phyloP scores from a whole-genome alignment of 2,329 filamentous ascomycete genomes.

The Neopestalotiopsis rosae region DNA sequence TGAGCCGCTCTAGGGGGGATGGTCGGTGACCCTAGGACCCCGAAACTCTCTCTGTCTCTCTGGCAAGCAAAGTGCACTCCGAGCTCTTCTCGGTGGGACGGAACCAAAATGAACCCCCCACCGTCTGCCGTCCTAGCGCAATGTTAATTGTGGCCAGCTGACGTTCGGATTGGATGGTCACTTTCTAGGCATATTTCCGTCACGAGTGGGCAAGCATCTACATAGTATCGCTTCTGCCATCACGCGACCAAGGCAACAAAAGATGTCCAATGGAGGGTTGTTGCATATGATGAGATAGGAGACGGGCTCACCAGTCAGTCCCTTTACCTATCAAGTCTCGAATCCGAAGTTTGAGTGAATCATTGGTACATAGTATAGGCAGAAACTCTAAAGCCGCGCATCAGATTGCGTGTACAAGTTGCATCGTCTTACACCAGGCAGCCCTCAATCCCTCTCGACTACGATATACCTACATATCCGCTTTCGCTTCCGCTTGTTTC shows the following conservation, averaged over 20 bases:
- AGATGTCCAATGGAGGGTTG: not conserved
- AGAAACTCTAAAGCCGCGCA: not conserved
- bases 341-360: not conserved
- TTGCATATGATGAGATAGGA: not conserved
- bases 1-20: not conserved
- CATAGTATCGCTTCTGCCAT: not conserved
- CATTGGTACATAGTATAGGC: not conserved
- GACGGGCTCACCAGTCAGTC: not conserved
- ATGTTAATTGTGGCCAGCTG: not conserved
- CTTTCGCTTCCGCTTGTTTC: not conserved
- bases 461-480: not conserved
- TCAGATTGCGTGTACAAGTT: not conserved
- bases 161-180: conserved; percentile 1
- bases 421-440: not conserved
- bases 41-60: not conserved
- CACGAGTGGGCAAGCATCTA: not conserved
- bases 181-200: not conserved
- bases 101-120: not conserved
- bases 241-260: not conserved
- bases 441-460: not conserved
- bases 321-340: not conserved
- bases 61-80: no score
- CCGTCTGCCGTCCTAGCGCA: not conserved
- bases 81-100: not conserved
- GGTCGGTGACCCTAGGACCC: not conserved